These are phyloP conservation scores for Colletotrichum sp. DNA, from an alignment of 2,329 filamentous ascomycete genomes.

Conservation along the genomic window DNA sequence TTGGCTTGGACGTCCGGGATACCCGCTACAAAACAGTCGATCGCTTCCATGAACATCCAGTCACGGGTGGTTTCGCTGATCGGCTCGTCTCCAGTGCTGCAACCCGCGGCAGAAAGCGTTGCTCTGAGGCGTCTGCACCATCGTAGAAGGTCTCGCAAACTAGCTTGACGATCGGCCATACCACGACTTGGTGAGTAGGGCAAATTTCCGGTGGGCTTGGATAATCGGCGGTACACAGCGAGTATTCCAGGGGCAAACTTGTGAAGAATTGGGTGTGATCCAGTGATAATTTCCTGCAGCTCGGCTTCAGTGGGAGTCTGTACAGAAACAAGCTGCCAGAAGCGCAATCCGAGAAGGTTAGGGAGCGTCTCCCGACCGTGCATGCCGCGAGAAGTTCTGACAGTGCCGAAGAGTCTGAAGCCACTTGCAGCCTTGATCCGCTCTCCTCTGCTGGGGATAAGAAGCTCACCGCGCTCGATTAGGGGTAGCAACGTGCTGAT, in stretches of 20 bases:
- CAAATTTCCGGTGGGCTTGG: conserved; percentile 38
- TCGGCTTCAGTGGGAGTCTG: conserved; percentile 71
- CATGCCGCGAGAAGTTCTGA: conserved; percentile 76
- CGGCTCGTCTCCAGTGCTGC: conserved; percentile 71
- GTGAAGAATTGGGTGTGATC: conserved; percentile 72
- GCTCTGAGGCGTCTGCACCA: conserved; percentile 82
- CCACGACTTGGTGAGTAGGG: conserved; percentile 49
- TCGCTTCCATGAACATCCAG: conserved; percentile 89
- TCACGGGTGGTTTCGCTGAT: conserved; percentile 76
- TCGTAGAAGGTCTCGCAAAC: conserved; percentile 83
- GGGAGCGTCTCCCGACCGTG: conserved; percentile 72
- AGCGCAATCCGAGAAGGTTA: conserved; percentile 79
- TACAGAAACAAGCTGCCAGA: conserved; percentile 84
- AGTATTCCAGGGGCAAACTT: conserved; percentile 66
- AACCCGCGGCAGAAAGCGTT: conserved; percentile 64
- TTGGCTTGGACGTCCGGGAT: conserved; percentile 70
- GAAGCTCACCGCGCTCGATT: conserved; percentile 88
- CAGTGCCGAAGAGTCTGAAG: conserved; percentile 91
- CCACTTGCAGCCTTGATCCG: conserved; percentile 80
- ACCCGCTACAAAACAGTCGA: conserved; percentile 90
- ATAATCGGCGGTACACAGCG: conserved; percentile 61
- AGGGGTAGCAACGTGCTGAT: conserved; percentile 91
- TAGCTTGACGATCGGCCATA: conserved; percentile 58
- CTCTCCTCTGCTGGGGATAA: conserved; percentile 89
- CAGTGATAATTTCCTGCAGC: conserved; percentile 73